Percentiles rank a stretch among this genome's conserved stretches.
These are phyloP conservation scores for Diaporthe sp. DNA, from an alignment of 2,329 filamentous ascomycete genomes.

Conservation along the genomic window DNA sequence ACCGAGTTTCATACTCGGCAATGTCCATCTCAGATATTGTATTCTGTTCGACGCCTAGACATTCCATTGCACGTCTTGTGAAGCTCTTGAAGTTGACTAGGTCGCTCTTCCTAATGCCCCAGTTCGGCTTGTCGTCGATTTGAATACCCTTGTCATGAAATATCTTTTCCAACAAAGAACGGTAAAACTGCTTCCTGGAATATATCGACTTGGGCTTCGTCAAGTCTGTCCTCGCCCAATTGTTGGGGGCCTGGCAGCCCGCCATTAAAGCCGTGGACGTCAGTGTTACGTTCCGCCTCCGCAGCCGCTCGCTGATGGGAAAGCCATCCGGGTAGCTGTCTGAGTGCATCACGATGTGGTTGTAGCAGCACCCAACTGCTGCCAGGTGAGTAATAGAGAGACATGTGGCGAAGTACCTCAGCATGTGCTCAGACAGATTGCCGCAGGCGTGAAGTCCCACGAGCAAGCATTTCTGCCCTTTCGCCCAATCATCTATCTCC, in stretches of 20 bases:
- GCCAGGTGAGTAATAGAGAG: constrained; percentile 46
- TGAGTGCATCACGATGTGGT: constrained; percentile 51
- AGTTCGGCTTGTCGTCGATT: constrained; percentile 44
- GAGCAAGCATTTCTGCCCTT: constrained; percentile 49
- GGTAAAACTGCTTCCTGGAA: constrained; percentile 38
- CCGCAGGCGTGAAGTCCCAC: constrained; percentile 53
- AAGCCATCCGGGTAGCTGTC: constrained; percentile 54
- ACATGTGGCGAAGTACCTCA: constrained; percentile 47
- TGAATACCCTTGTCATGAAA: constrained; percentile 46
- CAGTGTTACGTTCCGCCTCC: constrained; percentile 44
- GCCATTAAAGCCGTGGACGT: constrained; percentile 52
- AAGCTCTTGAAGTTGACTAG: constrained; percentile 47
- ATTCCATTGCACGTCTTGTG: constrained; percentile 47
- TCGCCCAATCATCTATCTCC: constrained; percentile 48
- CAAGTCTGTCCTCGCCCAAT: constrained; percentile 48
- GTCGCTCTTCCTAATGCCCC: constrained; percentile 51
- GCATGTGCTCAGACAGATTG: constrained; percentile 52
- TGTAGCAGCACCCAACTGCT: constrained; percentile 52
- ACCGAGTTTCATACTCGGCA: constrained; percentile 46
- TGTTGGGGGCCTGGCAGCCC: constrained; percentile 52
- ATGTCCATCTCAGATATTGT: constrained; percentile 45
- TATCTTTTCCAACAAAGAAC: constrained; percentile 36
- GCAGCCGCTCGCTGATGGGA: constrained; percentile 54
- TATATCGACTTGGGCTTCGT: constrained; percentile 41
- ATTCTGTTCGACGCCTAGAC: constrained; percentile 42